phyloP scores from a whole-genome alignment of 495 filamentous ascomycete genomes.

The Haplographium delicatum region DNA sequence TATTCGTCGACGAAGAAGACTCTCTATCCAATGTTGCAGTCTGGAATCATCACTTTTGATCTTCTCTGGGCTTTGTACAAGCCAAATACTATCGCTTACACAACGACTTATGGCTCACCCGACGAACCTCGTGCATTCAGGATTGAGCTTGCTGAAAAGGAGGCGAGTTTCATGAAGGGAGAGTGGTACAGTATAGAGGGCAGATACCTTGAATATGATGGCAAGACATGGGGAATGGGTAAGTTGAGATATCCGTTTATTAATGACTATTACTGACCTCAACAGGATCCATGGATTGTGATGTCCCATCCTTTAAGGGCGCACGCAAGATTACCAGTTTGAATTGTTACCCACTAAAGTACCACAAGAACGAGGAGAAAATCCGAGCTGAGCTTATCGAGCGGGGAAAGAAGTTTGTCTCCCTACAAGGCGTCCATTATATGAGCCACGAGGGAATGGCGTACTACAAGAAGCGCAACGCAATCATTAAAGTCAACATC shows the following conservation, averaged over 20 bases:
- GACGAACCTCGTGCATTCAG: conserved; percentile 91
- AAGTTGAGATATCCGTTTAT: conserved; percentile 12
- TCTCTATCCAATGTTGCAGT: conserved; percentile 76
- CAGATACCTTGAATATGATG: conserved; percentile 73
- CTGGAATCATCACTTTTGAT: conserved; percentile 85
- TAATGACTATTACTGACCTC: background rate
- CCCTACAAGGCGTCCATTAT: conserved; percentile 78
- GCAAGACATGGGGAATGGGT: conserved; percentile 54
- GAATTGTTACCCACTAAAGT: conserved; percentile 72
- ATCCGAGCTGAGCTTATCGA: conserved; percentile 65
- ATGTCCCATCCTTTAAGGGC: conserved; percentile 77
- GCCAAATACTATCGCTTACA: conserved; percentile 80
- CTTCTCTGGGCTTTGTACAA: conserved; percentile 89
- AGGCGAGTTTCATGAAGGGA: conserved; percentile 66
- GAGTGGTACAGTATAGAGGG: conserved; percentile 81
- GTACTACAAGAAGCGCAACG: conserved; percentile 77
- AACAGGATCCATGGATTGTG: conserved; percentile 55
- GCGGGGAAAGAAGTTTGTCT: conserved; percentile 81
- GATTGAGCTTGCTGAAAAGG: conserved; percentile 73
- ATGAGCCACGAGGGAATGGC: conserved; percentile 77
- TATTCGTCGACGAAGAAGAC: conserved; percentile 75
- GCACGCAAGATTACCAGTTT: conserved; percentile 77
- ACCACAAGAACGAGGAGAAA: conserved; percentile 68
- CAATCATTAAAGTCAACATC: conserved; percentile 79
- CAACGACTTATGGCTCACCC: conserved; percentile 68